Evolutionary conservation across 1,139 yeast species (phyloP).

Genomic region (Lizanozyma gosingica): DNA sequence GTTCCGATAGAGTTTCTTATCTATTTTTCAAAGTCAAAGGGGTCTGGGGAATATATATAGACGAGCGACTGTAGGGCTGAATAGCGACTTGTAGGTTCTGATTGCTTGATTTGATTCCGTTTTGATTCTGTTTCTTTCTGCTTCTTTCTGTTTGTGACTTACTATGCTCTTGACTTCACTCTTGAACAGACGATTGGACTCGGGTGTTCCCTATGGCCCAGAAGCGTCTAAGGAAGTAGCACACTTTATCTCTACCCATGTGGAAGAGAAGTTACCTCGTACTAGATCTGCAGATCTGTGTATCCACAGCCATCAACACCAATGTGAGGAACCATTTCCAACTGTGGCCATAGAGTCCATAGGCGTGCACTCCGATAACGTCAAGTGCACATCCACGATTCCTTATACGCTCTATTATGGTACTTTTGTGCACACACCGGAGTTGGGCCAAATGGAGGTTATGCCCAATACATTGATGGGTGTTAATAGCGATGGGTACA

Average conservation of each 20-base stretch:
- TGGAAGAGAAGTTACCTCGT: neutral
- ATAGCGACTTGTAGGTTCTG: too few species aligned
- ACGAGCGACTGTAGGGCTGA: too few species aligned
- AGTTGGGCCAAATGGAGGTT: slow-evolving; percentile 37
- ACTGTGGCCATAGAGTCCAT: neutral
- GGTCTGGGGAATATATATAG: too few species aligned
- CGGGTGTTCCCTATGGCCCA: too few species aligned
- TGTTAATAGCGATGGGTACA: slow-evolving; percentile 41
- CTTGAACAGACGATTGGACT: too few species aligned
- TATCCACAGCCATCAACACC: neutral
- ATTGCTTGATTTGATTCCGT: too few species aligned
- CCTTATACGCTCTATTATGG: slow-evolving; percentile 35
- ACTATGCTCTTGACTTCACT: neutral
- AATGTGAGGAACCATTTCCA: neutral
- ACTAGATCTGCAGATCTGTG: neutral
- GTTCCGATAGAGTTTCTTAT: too few species aligned
- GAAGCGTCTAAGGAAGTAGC: neutral
- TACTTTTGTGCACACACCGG: slow-evolving; percentile 48
- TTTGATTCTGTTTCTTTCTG: too few species aligned
- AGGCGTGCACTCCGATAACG: neutral
- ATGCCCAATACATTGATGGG: slow-evolving; percentile 43
- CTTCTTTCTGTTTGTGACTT: too few species aligned
- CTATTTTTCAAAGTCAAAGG: too few species aligned
- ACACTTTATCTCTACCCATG: neutral
- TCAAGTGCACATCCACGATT: neutral